Evolutionary conservation across 805 yeast genomes (phyloP).

Genomic region (Wickerhamomyces chaumierensis): DNA sequence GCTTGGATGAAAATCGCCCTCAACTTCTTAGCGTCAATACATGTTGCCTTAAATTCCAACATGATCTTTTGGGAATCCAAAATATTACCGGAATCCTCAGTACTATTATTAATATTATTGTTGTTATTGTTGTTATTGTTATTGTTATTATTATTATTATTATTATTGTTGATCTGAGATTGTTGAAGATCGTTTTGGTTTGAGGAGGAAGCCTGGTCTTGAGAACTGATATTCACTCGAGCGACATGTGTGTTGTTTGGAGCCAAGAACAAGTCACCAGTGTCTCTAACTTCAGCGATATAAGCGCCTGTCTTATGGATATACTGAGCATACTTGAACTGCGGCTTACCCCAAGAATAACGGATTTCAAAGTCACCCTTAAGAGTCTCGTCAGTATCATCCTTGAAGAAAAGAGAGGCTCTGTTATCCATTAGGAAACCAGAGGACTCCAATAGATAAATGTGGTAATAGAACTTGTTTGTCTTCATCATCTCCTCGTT

Average conservation of each 20-base stretch:
- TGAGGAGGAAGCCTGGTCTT: conserved; percentile 3
- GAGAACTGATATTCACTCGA: conserved; percentile 43
- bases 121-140: no score
- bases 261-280: conserved; percentile 70
- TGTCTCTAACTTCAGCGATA: conserved; percentile 74
- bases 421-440: conserved; percentile 79
- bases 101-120: no score
- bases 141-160: no score
- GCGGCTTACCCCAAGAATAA: conserved; percentile 89
- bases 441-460: conserved; percentile 51
- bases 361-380: conserved; percentile 44
- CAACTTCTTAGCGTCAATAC: conserved; percentile 40
- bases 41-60: conserved; percentile 53
- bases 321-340: conserved; percentile 75
- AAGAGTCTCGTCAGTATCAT: conserved; percentile 21
- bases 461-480: conserved; percentile 68
- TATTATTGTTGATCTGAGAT: no score
- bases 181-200: no score
- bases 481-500: conserved; percentile 28
- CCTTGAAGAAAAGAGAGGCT: conserved; percentile 52
- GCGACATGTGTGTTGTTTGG: conserved; percentile 81
- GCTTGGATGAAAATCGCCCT: conserved; percentile 50
- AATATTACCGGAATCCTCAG: conserved; percentile 21
- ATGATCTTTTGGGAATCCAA: conserved; percentile 66
- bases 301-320: conserved; percentile 85